Percentiles rank a stretch among this genome's conserved stretches.
phyloP scores from a whole-genome alignment of 805 yeast genomes.

The Jamesozyma piceae region DNA sequence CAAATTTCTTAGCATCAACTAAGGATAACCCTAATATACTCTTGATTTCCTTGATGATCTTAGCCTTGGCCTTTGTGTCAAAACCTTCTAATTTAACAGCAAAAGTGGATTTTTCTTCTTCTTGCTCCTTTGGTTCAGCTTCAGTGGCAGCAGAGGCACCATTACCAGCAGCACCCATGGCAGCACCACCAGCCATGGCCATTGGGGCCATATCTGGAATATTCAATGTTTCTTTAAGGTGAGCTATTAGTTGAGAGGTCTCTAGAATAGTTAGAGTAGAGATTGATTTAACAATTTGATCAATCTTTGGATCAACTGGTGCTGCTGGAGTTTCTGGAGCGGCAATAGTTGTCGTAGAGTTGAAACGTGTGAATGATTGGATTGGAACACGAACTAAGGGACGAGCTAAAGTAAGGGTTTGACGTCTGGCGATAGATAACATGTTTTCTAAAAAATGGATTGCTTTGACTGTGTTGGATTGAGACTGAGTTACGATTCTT shows the following conservation, averaged over 20 bases:
- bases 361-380: background rate
- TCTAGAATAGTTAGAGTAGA: slow-evolving; percentile 85
- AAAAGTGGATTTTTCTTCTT: slow-evolving; percentile 89
- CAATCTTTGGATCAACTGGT: slow-evolving; percentile 74
- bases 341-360: background rate
- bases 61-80: slow-evolving; percentile 92
- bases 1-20: slow-evolving; percentile 96
- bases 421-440: slow-evolving; percentile 5
- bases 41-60: slow-evolving; percentile 95
- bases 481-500: too few relatives aligned
- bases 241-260: slow-evolving; percentile 78
- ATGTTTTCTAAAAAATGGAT: background rate
- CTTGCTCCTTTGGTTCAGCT: slow-evolving; percentile 64
- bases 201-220: slow-evolving; percentile 74
- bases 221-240: slow-evolving; percentile 71
- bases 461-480: background rate
- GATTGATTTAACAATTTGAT: slow-evolving; percentile 81
- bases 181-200: slow-evolving; percentile 44
- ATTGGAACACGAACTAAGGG: slow-evolving; percentile 1
- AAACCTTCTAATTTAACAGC: slow-evolving; percentile 85
- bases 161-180: slow-evolving; percentile 50
- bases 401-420: slow-evolving; percentile 1
- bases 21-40: slow-evolving; percentile 80
- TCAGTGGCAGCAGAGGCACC: slow-evolving; percentile 64
- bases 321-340: background rate